Percentiles rank a stretch among this genome's conserved stretches.
Evolutionary conservation across 768 basidiomycete genomes (phyloP).

Genomic region (Phaeolepiota aurea): DNA sequence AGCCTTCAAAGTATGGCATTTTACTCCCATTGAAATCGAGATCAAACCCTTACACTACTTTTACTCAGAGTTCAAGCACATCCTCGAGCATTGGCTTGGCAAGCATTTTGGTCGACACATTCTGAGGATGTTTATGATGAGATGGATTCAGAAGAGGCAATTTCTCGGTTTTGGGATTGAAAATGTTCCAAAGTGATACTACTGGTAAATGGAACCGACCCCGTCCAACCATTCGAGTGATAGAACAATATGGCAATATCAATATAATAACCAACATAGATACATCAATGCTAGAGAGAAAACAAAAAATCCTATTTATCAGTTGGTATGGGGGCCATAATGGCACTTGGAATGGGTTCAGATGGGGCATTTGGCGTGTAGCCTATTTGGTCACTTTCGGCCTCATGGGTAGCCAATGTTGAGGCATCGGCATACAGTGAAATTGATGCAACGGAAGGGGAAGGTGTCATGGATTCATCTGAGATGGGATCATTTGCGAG

Average conservation of each 20-base stretch:
- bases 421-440: background rate
- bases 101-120: slow-evolving; percentile 16
- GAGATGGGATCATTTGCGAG: slow-evolving; percentile 15
- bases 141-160: slow-evolving; percentile 28
- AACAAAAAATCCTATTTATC: too few species aligned
- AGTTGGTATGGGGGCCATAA: too few species aligned
- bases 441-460: background rate
- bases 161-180: slow-evolving; percentile 5
- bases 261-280: too few species aligned
- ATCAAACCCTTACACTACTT: slow-evolving; percentile 4
- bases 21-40: background rate
- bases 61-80: slow-evolving; percentile 51
- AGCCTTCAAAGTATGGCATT: slow-evolving; percentile 43
- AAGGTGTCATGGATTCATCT: background rate
- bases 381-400: too few species aligned
- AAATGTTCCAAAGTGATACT: too few species aligned
- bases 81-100: slow-evolving; percentile 54
- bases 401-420: slow-evolving; percentile 4
- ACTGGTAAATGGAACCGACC: background rate
- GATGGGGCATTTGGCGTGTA: too few species aligned
- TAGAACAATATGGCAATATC: too few species aligned
- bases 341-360: too few species aligned
- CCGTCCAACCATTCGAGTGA: too few species aligned
- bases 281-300: too few species aligned
- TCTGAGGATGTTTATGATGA: slow-evolving; percentile 15